A percentile compares a stretch with the other conserved stretches of the same genome.
phyloP scores from a whole-genome alignment of 1,139 yeast genomes.

The Kodamaea ohmeri region DNA sequence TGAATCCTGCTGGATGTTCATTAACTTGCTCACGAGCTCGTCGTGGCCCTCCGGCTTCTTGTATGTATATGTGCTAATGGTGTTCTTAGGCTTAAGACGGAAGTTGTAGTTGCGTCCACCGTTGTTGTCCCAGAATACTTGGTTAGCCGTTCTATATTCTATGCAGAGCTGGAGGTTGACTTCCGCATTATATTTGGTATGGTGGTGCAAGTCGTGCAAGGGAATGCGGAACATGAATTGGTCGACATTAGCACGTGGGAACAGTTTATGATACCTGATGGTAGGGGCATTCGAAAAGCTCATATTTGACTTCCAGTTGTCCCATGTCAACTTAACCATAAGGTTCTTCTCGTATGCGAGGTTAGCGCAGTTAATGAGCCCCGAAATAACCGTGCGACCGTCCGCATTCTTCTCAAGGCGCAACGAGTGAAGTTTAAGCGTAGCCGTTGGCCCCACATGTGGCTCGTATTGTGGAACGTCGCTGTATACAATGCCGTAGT shows the following conservation, averaged over 20 bases:
- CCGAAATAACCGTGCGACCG: conserved; percentile 16
- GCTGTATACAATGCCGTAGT: conserved; percentile 13
- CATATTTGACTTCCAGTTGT: conserved; percentile 37
- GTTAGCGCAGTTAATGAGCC: conserved; percentile 37
- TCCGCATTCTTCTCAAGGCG: conserved; percentile 10
- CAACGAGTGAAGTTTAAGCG: conserved; percentile 11
- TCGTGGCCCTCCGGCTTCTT: conserved; percentile 20
- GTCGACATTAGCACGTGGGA: conserved; percentile 29
- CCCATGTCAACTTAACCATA: conserved; percentile 35
- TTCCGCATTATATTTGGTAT: conserved; percentile 10
- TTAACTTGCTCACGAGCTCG: conserved; percentile 23
- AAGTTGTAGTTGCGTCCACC: conserved; percentile 28
- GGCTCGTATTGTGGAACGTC: conserved; percentile 15
- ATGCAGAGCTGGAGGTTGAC: conserved; percentile 21
- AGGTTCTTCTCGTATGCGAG: conserved; percentile 39
- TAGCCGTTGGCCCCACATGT: conserved; percentile 8
- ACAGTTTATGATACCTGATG: conserved; percentile 24
- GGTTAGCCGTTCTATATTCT: conserved; percentile 18
- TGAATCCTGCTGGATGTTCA: conserved; percentile 14
- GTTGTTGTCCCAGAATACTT: conserved; percentile 25
- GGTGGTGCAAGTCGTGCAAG: conserved; percentile 25
- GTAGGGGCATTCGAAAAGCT: conserved; percentile 25
- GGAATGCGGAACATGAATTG: conserved; percentile 39
- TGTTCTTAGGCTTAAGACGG: conserved; percentile 19
- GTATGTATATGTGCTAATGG: conserved; percentile 19